Percentiles rank a stretch among this genome's conserved stretches.
Conservation (phyloP, 1,139 yeast species). For the Kodamaea suecica region DNA sequence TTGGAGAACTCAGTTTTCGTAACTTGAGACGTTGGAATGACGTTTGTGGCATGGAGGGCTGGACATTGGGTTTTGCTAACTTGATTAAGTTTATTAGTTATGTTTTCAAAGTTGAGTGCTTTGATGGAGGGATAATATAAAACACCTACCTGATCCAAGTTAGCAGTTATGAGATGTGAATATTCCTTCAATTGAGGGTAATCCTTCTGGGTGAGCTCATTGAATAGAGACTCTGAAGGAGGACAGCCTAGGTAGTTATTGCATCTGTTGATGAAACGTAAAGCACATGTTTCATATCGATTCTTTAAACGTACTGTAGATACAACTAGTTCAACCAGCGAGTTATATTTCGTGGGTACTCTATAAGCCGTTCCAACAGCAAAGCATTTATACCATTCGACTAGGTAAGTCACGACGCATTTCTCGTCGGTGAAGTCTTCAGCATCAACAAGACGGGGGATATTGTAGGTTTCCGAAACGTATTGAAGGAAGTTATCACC, state of each 20-base stretch:
- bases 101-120: conserved; percentile 14
- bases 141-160: conserved; percentile 11
- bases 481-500: conserved; percentile 29
- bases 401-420: conserved; percentile 60
- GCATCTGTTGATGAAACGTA: conserved; percentile 28
- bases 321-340: conserved; percentile 21
- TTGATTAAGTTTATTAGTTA: conserved; percentile 14
- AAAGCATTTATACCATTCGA: conserved; percentile 60
- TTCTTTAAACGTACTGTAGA: conserved; percentile 26
- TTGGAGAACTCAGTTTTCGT: neutral
- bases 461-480: conserved; percentile 31
- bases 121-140: conserved; percentile 18
- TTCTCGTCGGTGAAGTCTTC: conserved; percentile 67
- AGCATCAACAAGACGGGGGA: conserved; percentile 56
- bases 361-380: conserved; percentile 23
- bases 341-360: conserved; percentile 12
- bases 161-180: conserved; percentile 9
- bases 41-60: no score
- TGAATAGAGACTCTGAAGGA: conserved; percentile 1
- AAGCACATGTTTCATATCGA: conserved; percentile 31
- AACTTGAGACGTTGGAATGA: neutral
- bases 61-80: neutral
- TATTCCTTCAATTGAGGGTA: conserved; percentile 17
- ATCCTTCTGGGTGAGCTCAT: conserved; percentile 19
- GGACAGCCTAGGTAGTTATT: conserved; percentile 11